Conservation (phyloP, 495 filamentous ascomycete species). For the Lindgomyces ingoldianus region DNA sequence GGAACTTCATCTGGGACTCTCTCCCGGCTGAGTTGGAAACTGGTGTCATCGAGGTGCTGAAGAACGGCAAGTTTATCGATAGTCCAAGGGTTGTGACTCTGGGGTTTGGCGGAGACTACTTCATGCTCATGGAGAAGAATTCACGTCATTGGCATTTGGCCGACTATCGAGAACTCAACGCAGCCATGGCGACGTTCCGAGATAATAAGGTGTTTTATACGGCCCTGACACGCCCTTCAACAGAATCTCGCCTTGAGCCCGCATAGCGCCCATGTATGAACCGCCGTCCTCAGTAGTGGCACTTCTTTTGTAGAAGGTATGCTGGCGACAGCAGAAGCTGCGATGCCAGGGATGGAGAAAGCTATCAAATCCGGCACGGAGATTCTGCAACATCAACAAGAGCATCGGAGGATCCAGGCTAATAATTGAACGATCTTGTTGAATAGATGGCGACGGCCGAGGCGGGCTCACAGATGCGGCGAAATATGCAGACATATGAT, state of each 20-base stretch:
- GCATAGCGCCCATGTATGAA: neutral
- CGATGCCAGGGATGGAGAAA: neutral
- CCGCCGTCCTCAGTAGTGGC: neutral
- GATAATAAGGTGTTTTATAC: neutral
- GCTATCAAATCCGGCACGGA: conserved; percentile 1
- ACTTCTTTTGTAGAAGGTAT: conserved; percentile 1
- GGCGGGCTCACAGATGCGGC: neutral
- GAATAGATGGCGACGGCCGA: neutral
- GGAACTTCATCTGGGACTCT: conserved; percentile 5
- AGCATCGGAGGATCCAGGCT: neutral
- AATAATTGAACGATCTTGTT: neutral
- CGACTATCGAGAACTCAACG: conserved; percentile 1
- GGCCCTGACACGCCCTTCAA: neutral
- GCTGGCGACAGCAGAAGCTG: neutral
- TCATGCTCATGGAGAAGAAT: neutral
- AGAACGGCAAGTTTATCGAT: neutral
- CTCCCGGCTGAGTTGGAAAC: neutral
- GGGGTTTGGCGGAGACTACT: neutral
- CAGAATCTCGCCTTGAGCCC: neutral
- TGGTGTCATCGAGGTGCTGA: neutral
- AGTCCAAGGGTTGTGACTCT: conserved; percentile 3
- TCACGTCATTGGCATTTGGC: neutral
- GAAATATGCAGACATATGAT: neutral
- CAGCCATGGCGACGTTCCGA: neutral
- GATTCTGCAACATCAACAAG: neutral